phyloP scores from a whole-genome alignment of 2,329 filamentous ascomycete genomes.

The Tetracladium maxilliforme region DNA sequence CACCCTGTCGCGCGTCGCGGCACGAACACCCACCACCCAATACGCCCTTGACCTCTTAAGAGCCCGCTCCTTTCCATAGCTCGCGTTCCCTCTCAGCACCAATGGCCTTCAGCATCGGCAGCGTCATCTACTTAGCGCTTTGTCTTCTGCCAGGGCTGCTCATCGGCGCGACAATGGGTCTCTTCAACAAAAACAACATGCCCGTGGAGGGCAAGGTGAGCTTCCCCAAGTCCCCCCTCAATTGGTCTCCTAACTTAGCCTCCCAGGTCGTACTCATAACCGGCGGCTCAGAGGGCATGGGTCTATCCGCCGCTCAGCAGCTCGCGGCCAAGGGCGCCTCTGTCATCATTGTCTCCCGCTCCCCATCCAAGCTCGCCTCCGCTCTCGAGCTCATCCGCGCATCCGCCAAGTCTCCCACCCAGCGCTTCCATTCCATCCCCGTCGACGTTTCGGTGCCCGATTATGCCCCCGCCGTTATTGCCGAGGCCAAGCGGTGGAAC shows the following conservation, averaged over 20 bases:
- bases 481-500: constrained; percentile 69
- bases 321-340: constrained; percentile 76
- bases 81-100: no score
- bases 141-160: no score
- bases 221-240: constrained; percentile 3
- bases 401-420: constrained; percentile 48
- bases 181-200: constrained; percentile 64
- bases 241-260: constrained; percentile 3
- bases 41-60: no score
- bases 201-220: constrained; percentile 69
- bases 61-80: no score
- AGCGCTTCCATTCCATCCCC: constrained; percentile 72
- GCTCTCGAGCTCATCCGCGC: constrained; percentile 51
- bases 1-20: no score
- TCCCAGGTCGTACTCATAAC: constrained; percentile 74
- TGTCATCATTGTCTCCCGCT: constrained; percentile 73
- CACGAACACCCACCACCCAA: no score
- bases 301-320: constrained; percentile 56
- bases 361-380: constrained; percentile 55
- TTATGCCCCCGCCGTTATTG: constrained; percentile 56
- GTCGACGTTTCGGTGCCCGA: constrained; percentile 63
- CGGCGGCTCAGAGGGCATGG: constrained; percentile 88
- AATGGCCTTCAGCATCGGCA: no score
- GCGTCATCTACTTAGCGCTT: no score
- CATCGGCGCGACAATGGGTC: no score